Conservation (phyloP, 1,284 basidiomycete species). For the Puccinia triticina region DNA sequence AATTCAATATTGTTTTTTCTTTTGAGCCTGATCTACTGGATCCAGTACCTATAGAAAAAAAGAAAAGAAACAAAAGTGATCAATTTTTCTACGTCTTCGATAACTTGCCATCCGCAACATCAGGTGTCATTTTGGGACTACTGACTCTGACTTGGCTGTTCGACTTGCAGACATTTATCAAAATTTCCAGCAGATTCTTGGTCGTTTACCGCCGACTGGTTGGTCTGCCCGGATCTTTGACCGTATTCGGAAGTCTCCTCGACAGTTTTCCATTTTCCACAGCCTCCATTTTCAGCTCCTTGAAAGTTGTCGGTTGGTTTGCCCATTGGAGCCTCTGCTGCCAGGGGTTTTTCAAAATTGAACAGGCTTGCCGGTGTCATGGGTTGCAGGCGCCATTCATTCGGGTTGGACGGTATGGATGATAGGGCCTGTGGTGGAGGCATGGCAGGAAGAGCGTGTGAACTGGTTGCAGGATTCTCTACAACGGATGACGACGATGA, state of each 20-base stretch:
- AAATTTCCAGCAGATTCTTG: neutral
- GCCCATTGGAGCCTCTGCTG: neutral
- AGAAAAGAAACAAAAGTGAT: neutral
- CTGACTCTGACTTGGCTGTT: constrained; percentile 1
- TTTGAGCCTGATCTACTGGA: neutral
- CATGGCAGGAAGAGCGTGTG: neutral
- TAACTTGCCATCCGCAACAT: neutral
- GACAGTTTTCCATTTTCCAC: constrained; percentile 7
- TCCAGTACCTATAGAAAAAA: neutral
- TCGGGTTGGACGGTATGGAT: neutral
- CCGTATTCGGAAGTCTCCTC: neutral
- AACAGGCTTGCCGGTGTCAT: constrained; percentile 27
- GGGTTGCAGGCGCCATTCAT: constrained; percentile 17
- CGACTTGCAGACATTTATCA: neutral
- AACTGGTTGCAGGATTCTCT: neutral
- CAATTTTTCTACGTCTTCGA: neutral
- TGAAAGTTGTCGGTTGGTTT: neutral
- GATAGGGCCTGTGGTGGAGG: neutral
- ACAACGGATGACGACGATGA: constrained; percentile 7
- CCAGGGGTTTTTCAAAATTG: constrained; percentile 19
- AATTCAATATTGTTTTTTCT: constrained; percentile 4
- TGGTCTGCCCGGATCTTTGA: neutral
- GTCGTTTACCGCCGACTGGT: neutral
- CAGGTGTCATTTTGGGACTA: neutral
- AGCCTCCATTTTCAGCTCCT: neutral